Evolutionary conservation across 768 basidiomycete species (phyloP), one percentile per base, ranked within the genome.

Genomic region (Mycena venus): DNA sequence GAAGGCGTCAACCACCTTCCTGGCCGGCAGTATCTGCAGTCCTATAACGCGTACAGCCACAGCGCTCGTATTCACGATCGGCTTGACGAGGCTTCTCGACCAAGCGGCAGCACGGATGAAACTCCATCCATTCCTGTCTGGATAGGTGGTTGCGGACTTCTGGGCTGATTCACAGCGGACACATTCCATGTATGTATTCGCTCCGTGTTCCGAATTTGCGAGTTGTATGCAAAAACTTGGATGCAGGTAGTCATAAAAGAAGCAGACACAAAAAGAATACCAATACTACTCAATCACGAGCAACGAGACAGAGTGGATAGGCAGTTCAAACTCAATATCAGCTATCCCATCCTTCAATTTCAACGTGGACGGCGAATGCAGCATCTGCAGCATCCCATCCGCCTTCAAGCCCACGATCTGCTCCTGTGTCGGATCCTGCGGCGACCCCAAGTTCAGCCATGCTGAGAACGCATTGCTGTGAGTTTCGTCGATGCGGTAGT

Each of bases 401-500:
- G 31, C 47, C 44, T 74, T 63, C 68, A 74, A 58, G 34, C 63
- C 62, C 21, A 36, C 36, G 17, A 68, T 64, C 53, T 74, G 73
- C 67, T 69, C 62, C 62, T 61, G 73, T 49, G 73, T 74, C 21
- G 73, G 73, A 65, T 64, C 40, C 25, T 70, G 73, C 19, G 73
- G 68, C 23, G 62, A 74, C 25, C 68, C 73, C 49, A 74, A 58
- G 34, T 61, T 19, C 27, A 56, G 40, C 73, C 73, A 74, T 21
- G 68, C 68, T 14, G 73, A 51, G 68, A 61, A 74, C 44, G 73
- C 60, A 38, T 74, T 65, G 68, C 73, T 74, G 62, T 74, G 73
- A 25, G 14, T 74, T 51, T 74, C 60, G 62, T 74, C 73, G 40
- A 74, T 74, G 62, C 73, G 73, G 68, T 70, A 74, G 62, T 74